Evolutionary conservation across 1,139 yeast genomes (phyloP).

Genomic region (Saccharomyces pastorianus): DNA sequence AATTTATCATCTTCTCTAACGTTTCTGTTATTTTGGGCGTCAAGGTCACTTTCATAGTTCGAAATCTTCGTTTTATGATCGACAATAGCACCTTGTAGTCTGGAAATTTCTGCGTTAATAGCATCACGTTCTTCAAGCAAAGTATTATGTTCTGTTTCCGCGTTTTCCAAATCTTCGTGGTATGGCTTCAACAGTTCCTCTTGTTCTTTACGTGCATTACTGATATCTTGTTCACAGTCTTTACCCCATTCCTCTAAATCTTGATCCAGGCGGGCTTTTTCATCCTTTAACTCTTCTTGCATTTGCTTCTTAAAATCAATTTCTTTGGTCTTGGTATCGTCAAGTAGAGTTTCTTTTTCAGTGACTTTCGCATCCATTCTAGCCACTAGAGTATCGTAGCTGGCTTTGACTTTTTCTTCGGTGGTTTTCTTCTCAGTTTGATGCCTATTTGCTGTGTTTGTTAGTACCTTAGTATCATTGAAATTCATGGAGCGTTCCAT

Average conservation of each 20-base stretch:
- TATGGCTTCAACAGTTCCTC: slow-evolving; percentile 24
- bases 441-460: slow-evolving; percentile 26
- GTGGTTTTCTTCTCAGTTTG: slow-evolving; percentile 23
- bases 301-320: slow-evolving; percentile 27
- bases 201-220: slow-evolving; percentile 24
- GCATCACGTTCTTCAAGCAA: slow-evolving; percentile 23
- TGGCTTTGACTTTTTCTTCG: slow-evolving; percentile 23
- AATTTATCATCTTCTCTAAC: slow-evolving; percentile 17
- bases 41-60: slow-evolving; percentile 20
- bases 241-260: slow-evolving; percentile 28
- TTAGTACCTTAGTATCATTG: slow-evolving; percentile 21
- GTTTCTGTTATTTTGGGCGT: slow-evolving; percentile 20
- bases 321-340: slow-evolving; percentile 14
- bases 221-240: slow-evolving; percentile 33
- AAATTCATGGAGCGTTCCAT: slow-evolving; percentile 17
- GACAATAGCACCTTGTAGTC: slow-evolving; percentile 21
- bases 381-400: slow-evolving; percentile 23
- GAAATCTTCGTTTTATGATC: slow-evolving; percentile 22
- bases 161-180: slow-evolving; percentile 22
- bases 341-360: slow-evolving; percentile 31
- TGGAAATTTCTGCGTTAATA: slow-evolving; percentile 19
- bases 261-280: slow-evolving; percentile 17
- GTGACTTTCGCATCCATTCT: slow-evolving; percentile 24
- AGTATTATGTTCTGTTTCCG: slow-evolving; percentile 24
- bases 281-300: slow-evolving; percentile 15